Conservation (phyloP, 495 filamentous ascomycete species). For the Daldinia loculata region DNA sequence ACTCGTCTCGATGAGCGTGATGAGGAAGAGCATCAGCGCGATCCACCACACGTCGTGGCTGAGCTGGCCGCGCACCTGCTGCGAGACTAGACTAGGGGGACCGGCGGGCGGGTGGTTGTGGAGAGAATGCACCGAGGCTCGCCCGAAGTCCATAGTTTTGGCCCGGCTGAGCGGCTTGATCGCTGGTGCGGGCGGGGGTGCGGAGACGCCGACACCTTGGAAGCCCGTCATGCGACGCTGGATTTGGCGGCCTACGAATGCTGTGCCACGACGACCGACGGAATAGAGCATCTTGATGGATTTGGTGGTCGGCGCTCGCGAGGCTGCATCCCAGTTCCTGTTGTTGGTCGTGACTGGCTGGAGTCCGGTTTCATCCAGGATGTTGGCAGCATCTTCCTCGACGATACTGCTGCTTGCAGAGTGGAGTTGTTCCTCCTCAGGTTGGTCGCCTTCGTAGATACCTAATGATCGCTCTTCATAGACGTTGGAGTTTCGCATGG, state of each 20-base stretch:
- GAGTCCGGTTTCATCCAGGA: conserved; percentile 22
- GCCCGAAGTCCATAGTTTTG: conserved; percentile 34
- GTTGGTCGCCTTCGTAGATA: conserved; percentile 62
- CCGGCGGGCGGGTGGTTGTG: conserved; percentile 20
- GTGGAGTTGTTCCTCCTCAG: conserved; percentile 44
- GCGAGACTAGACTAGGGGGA: conserved; percentile 56
- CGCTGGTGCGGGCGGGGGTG: conserved; percentile 6
- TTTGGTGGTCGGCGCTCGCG: conserved; percentile 27
- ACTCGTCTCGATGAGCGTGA: conserved; percentile 74
- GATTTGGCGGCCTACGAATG: conserved; percentile 43
- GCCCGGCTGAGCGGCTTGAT: conserved; percentile 36
- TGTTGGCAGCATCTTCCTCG: conserved; percentile 21
- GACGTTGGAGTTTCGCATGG: conserved; percentile 63
- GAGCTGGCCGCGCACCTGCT: conserved; percentile 79
- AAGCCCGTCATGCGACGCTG: conserved; percentile 40
- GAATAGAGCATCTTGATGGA: conserved; percentile 37
- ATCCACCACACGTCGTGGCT: conserved; percentile 90
- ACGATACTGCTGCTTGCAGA: conserved; percentile 40
- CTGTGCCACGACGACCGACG: conserved; percentile 40
- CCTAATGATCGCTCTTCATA: conserved; percentile 68
- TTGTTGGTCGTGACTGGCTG: conserved; percentile 21
- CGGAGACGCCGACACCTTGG: conserved; percentile 41
- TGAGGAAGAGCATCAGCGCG: conserved; percentile 72
- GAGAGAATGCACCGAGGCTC: conserved; percentile 40
- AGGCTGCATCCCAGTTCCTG: conserved; percentile 31